These are phyloP conservation scores for Boletus sp. DNA, from an alignment of 768 basidiomycete species.

Conservation along the genomic window DNA sequence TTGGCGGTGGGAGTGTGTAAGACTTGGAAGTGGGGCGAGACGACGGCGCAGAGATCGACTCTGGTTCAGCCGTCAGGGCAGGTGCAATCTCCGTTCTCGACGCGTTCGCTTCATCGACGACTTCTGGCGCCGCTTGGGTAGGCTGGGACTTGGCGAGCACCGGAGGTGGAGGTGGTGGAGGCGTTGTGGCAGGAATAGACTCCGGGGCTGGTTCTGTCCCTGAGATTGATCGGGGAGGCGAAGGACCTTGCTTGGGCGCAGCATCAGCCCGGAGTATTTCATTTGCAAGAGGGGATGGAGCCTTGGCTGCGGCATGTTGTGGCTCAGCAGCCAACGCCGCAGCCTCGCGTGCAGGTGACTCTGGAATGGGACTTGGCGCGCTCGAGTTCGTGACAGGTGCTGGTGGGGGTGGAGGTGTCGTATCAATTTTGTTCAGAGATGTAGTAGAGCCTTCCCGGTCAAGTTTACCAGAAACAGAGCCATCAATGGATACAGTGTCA, in stretches of 20 bases:
- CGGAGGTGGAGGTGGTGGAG: constrained; percentile 12
- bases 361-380: constrained; percentile 63
- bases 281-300: constrained; percentile 43
- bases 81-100: constrained; percentile 38
- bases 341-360: constrained; percentile 62
- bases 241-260: constrained; percentile 12
- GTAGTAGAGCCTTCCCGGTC: constrained; percentile 29
- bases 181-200: constrained; percentile 10
- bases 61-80: constrained; percentile 51
- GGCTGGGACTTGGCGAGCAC: not conserved
- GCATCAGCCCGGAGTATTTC: constrained; percentile 19
- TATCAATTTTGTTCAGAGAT: constrained; percentile 34
- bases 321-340: constrained; percentile 37
- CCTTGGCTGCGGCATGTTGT: constrained; percentile 24
- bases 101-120: constrained; percentile 15
- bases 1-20: constrained; percentile 15
- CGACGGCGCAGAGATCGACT: constrained; percentile 26
- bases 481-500: constrained; percentile 25
- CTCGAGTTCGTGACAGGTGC: constrained; percentile 16
- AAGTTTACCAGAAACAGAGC: constrained; percentile 27
- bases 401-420: constrained; percentile 31
- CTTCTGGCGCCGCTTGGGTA: not conserved
- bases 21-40: constrained; percentile 19
- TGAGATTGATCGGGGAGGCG: constrained; percentile 21
- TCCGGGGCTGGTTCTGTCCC: constrained; percentile 17